Evolutionary conservation across 208 protist species (phyloP).

Genomic region (Trypanosoma lewisi): DNA sequence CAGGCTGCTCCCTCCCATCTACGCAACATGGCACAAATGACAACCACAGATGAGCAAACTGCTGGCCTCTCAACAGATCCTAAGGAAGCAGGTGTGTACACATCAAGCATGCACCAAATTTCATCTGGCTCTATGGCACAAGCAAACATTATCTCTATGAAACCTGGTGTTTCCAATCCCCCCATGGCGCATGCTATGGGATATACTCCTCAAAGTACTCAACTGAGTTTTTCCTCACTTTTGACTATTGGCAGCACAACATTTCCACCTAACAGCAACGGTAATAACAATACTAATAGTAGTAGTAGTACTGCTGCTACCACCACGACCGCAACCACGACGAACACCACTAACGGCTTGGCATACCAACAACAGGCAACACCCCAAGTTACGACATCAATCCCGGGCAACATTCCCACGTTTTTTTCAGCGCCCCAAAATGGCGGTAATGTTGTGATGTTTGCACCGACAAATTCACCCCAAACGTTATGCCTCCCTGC

Average conservation of each 20-base stretch:
- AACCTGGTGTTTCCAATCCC: background rate
- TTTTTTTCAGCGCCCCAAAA: conserved; percentile 30
- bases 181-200: conserved; percentile 10
- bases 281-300: conserved; percentile 12
- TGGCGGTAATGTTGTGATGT: conserved; percentile 22
- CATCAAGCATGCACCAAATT: background rate
- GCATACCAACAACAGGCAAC: conserved; percentile 9
- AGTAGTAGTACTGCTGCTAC: too few species aligned
- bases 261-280: conserved; percentile 18
- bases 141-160: background rate
- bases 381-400: conserved; percentile 26
- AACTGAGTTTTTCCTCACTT: conserved; percentile 20
- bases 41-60: background rate
- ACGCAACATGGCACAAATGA: background rate
- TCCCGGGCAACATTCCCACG: conserved; percentile 14
- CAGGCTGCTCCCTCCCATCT: background rate
- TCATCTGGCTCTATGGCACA: background rate
- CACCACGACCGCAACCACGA: conserved; percentile 8
- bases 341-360: conserved; percentile 6
- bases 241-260: conserved; percentile 16
- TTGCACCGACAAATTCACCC: conserved; percentile 19
- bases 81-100: background rate
- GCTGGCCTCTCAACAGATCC: background rate
- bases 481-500: conserved; percentile 11
- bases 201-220: conserved; percentile 16